These are phyloP conservation scores for Meyerozyma carpophila DNA, from an alignment of 1,139 yeast species.

Conservation along the genomic window DNA sequence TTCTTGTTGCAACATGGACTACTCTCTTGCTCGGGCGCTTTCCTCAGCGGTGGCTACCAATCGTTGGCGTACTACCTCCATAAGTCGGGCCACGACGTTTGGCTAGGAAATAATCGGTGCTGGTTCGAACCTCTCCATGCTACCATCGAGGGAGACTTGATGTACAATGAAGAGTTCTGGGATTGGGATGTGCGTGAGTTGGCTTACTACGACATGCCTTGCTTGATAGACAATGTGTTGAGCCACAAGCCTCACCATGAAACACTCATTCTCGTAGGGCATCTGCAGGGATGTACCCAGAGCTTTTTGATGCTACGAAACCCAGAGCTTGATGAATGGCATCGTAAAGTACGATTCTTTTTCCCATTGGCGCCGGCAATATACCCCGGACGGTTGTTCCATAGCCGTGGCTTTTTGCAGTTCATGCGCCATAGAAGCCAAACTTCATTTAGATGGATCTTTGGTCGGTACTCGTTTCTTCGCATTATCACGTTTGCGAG, in stretches of 20 bases:
- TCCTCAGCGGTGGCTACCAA: constrained; percentile 68
- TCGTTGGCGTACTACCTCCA: constrained; percentile 65
- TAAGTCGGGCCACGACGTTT: constrained; percentile 73
- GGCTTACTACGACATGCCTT: constrained; percentile 72
- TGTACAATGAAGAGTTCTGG: constrained; percentile 57
- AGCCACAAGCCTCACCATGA: constrained; percentile 32
- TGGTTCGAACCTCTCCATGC: constrained; percentile 71
- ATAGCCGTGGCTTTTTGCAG: constrained; percentile 50
- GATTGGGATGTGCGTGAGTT: constrained; percentile 84
- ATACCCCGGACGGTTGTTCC: constrained; percentile 71
- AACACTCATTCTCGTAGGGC: constrained; percentile 66
- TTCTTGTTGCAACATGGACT: constrained; percentile 79
- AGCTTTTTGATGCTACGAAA: constrained; percentile 54
- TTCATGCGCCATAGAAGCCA: constrained; percentile 44
- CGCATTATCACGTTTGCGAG: constrained; percentile 54
- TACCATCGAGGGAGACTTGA: constrained; percentile 27
- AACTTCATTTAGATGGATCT: constrained; percentile 37
- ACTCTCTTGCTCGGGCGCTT: constrained; percentile 82
- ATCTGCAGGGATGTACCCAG: constrained; percentile 93
- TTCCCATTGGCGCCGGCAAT: constrained; percentile 87
- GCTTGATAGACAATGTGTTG: constrained; percentile 60
- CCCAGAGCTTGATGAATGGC: constrained; percentile 23
- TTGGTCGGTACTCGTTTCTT: constrained; percentile 59
- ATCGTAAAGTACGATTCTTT: constrained; percentile 56
- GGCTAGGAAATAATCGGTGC: constrained; percentile 91